Evolutionary conservation across 2,329 filamentous ascomycete genomes (phyloP).

Genomic region (Sporothrix mexicana): DNA sequence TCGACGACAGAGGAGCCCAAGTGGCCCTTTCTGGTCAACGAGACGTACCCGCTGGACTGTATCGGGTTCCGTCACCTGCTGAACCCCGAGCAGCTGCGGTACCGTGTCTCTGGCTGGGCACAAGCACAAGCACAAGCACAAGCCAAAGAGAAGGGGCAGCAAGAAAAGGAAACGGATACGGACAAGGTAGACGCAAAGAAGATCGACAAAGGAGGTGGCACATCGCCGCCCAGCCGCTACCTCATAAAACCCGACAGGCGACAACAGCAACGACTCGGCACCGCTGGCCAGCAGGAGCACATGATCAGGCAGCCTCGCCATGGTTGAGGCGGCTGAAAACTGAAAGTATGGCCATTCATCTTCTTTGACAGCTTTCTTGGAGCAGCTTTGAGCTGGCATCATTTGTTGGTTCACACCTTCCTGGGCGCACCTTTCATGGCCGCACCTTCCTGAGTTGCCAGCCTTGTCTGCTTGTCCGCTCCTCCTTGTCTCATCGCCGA

Average conservation of each 20-base stretch:
- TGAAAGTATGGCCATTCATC: too few relatives aligned
- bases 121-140: background rate
- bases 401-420: background rate
- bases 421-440: background rate
- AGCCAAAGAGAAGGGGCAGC: background rate
- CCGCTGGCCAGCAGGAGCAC: constrained; percentile 4
- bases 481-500: background rate
- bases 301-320: constrained; percentile 26
- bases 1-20: constrained; percentile 21
- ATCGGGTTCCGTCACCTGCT: constrained; percentile 63
- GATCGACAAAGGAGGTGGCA: background rate
- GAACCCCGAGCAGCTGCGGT: constrained; percentile 64
- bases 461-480: background rate
- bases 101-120: constrained; percentile 60
- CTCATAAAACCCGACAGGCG: constrained; percentile 15
- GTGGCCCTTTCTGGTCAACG: constrained; percentile 64
- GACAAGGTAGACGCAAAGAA: background rate
- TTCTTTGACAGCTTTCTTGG: background rate
- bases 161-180: background rate
- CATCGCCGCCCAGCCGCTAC: background rate
- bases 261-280: background rate
- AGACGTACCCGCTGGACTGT: constrained; percentile 72
- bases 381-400: background rate
- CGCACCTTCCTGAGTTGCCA: background rate
- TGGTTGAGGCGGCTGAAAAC: background rate